Conservation (phyloP, 257 asterid genomes). For the Rehmannia glutinosa region DNA sequence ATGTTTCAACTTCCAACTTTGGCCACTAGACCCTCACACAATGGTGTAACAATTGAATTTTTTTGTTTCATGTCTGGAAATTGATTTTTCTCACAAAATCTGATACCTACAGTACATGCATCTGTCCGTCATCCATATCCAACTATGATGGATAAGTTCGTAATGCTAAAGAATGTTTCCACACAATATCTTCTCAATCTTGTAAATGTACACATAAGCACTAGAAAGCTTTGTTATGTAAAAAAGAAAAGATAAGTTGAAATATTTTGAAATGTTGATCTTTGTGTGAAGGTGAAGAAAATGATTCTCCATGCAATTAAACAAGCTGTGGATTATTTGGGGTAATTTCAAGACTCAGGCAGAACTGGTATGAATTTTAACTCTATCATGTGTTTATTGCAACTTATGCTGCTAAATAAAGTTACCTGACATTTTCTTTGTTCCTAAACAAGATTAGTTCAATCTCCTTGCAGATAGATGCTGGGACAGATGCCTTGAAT, state of each 20-base stretch:
- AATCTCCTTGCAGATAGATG: background rate
- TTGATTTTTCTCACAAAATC: background rate
- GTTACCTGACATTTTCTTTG: background rate
- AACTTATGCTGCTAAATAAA: background rate
- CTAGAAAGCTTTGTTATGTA: too few relatives aligned
- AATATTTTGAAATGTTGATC: slow-evolving; percentile 2
- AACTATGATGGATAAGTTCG: background rate
- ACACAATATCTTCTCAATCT: too few relatives aligned
- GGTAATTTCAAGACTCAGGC: slow-evolving; percentile 8
- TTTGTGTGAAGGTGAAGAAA: slow-evolving; percentile 59
- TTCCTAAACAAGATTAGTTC: background rate
- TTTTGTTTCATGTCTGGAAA: background rate
- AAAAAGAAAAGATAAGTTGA: too few relatives aligned
- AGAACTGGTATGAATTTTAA: slow-evolving; percentile 23
- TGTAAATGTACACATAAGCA: too few relatives aligned
- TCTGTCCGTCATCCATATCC: background rate
- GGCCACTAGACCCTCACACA: background rate
- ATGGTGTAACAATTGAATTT: background rate
- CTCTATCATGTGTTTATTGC: background rate
- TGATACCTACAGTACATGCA: background rate
- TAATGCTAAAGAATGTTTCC: too few relatives aligned
- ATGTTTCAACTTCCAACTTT: background rate
- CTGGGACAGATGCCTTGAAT: background rate
- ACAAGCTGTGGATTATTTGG: slow-evolving; percentile 36
- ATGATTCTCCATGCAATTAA: slow-evolving; percentile 53